A percentile compares a stretch with the other conserved stretches of the same genome.
Conservation (phyloP, 805 yeast genomes). For the Candida alai region DNA sequence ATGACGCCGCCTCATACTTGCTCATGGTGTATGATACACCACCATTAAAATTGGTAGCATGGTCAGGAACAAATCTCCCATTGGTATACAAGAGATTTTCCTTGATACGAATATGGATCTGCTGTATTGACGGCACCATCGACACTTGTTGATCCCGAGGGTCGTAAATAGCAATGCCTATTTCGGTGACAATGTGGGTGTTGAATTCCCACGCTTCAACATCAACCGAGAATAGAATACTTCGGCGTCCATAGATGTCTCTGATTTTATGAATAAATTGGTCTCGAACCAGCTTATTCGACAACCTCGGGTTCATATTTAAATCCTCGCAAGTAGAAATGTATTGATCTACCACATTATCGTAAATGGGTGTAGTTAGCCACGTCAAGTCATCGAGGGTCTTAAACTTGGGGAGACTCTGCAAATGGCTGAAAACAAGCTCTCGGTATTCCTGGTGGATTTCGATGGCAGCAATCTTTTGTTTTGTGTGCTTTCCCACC, state of each 20-base stretch:
- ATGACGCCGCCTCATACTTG: constrained; percentile 28
- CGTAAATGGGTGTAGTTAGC: constrained; percentile 2
- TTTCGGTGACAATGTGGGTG: constrained; percentile 45
- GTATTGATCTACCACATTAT: constrained; percentile 6
- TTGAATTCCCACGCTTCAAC: constrained; percentile 54
- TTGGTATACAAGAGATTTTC: constrained; percentile 44
- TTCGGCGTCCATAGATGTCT: constrained; percentile 16
- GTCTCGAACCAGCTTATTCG: neutral
- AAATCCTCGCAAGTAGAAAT: neutral
- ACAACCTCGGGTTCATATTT: constrained; percentile 4
- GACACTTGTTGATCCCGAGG: constrained; percentile 43
- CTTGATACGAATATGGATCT: constrained; percentile 40
- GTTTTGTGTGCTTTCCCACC: neutral
- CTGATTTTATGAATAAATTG: constrained; percentile 3
- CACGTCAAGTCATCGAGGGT: constrained; percentile 2
- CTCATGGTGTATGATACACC: constrained; percentile 46
- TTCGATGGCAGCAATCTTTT: neutral
- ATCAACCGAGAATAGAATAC: constrained; percentile 47
- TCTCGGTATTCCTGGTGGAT: constrained; percentile 3
- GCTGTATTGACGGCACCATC: constrained; percentile 37
- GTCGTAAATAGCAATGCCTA: constrained; percentile 55
- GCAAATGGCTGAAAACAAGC: constrained; percentile 1
- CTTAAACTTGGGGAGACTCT: constrained; percentile 3
- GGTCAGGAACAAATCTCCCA: constrained; percentile 53
- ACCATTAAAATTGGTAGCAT: constrained; percentile 46